phyloP scores from a whole-genome alignment of 148 eudicot species.

The Vaccinium darrowii region DNA sequence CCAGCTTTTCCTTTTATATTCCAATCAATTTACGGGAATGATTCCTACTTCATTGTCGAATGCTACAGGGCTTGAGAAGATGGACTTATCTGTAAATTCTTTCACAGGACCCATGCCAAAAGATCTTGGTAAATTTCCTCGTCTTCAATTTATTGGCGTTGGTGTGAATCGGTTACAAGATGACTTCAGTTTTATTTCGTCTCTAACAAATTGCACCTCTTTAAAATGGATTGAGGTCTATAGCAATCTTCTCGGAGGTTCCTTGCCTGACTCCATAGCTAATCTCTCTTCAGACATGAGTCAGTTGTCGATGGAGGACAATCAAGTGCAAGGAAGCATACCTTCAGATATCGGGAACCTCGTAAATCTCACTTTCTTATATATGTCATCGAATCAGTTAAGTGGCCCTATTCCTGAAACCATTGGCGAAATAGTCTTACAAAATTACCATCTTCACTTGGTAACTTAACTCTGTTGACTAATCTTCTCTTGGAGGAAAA shows the following conservation, averaged over 20 bases:
- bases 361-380: neutral
- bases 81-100: rapidly evolving
- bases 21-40: neutral
- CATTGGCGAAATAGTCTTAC: neutral
- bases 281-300: slow-evolving; percentile 1
- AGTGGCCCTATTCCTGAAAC: neutral
- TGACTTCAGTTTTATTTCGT: neutral
- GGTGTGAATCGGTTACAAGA: neutral
- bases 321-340: neutral
- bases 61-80: neutral
- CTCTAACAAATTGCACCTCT: slow-evolving; percentile 4
- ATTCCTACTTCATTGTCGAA: neutral
- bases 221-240: neutral
- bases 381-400: neutral
- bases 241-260: neutral
- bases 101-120: slow-evolving; percentile 4
- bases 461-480: slow-evolving; percentile 9
- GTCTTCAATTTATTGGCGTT: neutral
- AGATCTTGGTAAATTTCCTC: neutral
- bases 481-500: neutral
- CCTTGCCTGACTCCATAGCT: neutral
- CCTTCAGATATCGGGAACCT: neutral
- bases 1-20: neutral
- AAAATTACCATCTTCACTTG: slow-evolving; percentile 1
- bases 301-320: rapidly evolving